A percentile compares a stretch with the other conserved stretches of the same genome.
These are phyloP conservation scores for Quercus agrifolia DNA, from an alignment of 306 rosid genomes.

Conservation along the genomic window DNA sequence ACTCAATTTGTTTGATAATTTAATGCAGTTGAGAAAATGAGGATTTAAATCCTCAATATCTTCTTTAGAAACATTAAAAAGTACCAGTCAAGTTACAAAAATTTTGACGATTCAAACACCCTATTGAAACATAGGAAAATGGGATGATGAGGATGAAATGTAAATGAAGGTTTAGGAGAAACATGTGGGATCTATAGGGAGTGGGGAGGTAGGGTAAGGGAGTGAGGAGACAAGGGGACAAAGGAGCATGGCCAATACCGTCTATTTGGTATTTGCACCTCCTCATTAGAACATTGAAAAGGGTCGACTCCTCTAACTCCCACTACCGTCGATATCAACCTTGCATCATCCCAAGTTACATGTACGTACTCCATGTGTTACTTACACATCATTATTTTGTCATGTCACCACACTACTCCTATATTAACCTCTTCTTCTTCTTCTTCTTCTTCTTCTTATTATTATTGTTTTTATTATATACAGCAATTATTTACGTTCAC, in stretches of 20 bases:
- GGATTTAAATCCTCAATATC: too few species aligned
- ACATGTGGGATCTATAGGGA: slow-evolving; percentile 27
- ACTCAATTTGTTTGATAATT: too few species aligned
- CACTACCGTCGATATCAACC: slow-evolving; percentile 20
- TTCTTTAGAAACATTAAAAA: too few species aligned
- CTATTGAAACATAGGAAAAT: not conserved
- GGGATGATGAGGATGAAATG: not conserved
- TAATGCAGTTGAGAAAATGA: too few species aligned
- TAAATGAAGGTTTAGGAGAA: not conserved
- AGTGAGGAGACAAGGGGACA: slow-evolving; percentile 38
- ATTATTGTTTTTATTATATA: too few species aligned
- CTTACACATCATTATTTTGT: not conserved
- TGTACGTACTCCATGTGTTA: slow-evolving; percentile 38
- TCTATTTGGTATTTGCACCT: slow-evolving; percentile 32
- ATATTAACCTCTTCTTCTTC: too few species aligned
- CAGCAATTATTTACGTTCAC: too few species aligned
- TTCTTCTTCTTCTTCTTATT: too few species aligned
- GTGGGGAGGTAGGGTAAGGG: slow-evolving; percentile 45
- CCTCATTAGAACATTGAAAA: slow-evolving; percentile 33
- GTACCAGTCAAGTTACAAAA: too few species aligned
- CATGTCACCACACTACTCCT: slow-evolving; percentile 7
- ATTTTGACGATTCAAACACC: too few species aligned
- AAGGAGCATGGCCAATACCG: slow-evolving; percentile 59
- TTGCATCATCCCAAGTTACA: slow-evolving; percentile 40
- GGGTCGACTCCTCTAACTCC: slow-evolving; percentile 13